Conservation (phyloP, 441 rosid species). For the Flueggea neowawraea region DNA sequence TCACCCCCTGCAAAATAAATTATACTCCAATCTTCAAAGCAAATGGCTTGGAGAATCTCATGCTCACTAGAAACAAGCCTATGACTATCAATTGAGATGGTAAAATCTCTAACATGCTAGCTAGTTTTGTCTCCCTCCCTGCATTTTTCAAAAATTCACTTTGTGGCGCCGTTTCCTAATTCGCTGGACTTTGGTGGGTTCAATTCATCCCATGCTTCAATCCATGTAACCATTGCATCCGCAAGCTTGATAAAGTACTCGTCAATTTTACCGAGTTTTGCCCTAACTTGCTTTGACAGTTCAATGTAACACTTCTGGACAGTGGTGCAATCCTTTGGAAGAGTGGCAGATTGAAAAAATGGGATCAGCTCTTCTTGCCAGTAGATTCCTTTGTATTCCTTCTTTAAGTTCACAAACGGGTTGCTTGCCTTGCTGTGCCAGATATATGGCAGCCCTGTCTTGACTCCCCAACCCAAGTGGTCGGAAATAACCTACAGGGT, state of each 20-base stretch:
- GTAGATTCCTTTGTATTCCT: slow-evolving; percentile 82
- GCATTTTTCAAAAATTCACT: slow-evolving; percentile 17
- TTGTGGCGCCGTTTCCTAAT: slow-evolving; percentile 27
- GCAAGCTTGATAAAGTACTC: slow-evolving; percentile 80
- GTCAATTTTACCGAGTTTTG: slow-evolving; percentile 60
- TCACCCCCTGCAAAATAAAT: slow-evolving; percentile 19
- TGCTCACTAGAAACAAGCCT: slow-evolving; percentile 3
- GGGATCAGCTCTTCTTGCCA: slow-evolving; percentile 94
- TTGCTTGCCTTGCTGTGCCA: slow-evolving; percentile 93
- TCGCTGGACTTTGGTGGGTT: slow-evolving; percentile 46
- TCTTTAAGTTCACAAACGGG: slow-evolving; percentile 83
- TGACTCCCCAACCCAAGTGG: slow-evolving; percentile 81
- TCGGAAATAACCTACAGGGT: slow-evolving; percentile 67
- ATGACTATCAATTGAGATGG: slow-evolving; percentile 6
- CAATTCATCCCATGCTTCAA: slow-evolving; percentile 91
- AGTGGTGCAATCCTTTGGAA: slow-evolving; percentile 69
- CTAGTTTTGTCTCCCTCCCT: neutral
- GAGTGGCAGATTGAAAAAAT: slow-evolving; percentile 69
- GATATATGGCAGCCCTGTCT: slow-evolving; percentile 83
- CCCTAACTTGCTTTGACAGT: slow-evolving; percentile 72
- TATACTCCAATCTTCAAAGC: slow-evolving; percentile 16
- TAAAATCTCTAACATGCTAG: slow-evolving; percentile 1
- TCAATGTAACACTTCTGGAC: slow-evolving; percentile 82
- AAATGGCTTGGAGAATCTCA: slow-evolving; percentile 12
- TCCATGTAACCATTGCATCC: slow-evolving; percentile 90